Evolutionary conservation across 768 basidiomycete genomes (phyloP).

Genomic region (Hygrophorus russula): DNA sequence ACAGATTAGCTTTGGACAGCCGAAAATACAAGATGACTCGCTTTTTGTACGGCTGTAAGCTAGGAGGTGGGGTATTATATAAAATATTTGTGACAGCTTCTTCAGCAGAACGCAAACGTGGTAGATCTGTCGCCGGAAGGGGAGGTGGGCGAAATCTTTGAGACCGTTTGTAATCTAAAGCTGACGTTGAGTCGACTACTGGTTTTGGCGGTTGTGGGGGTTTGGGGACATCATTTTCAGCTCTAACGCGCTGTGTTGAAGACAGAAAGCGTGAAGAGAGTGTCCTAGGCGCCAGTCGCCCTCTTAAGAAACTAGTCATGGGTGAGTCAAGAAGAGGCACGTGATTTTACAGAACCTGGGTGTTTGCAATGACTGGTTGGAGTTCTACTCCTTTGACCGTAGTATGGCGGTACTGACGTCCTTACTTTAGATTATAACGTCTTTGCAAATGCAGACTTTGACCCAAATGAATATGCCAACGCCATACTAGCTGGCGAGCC

Average conservation of each 20-base stretch:
- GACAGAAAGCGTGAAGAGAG: conserved; percentile 26
- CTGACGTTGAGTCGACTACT: conserved; percentile 90
- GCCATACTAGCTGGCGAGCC: conserved; percentile 76
- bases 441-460: conserved; percentile 68
- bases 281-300: conserved; percentile 5
- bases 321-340: not conserved
- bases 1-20: conserved; percentile 6
- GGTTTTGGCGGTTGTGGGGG: conserved; percentile 65
- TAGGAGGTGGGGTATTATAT: conserved; percentile 92
- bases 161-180: conserved; percentile 79
- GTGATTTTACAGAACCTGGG: no score
- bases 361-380: no score
- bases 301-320: not conserved
- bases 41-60: conserved; percentile 89
- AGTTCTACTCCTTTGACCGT: not conserved
- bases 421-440: conserved; percentile 51
- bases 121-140: conserved; percentile 77
- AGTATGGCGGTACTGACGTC: not conserved
- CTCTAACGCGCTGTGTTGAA: conserved; percentile 20
- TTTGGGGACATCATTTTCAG: conserved; percentile 18
- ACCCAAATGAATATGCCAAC: conserved; percentile 86
- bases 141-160: conserved; percentile 72
- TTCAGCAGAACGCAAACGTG: conserved; percentile 75
- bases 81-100: conserved; percentile 97
- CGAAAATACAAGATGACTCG: conserved; percentile 22